These are phyloP conservation scores for Fusarium concolor DNA, from an alignment of 2,329 filamentous ascomycete species.

Conservation along the genomic window DNA sequence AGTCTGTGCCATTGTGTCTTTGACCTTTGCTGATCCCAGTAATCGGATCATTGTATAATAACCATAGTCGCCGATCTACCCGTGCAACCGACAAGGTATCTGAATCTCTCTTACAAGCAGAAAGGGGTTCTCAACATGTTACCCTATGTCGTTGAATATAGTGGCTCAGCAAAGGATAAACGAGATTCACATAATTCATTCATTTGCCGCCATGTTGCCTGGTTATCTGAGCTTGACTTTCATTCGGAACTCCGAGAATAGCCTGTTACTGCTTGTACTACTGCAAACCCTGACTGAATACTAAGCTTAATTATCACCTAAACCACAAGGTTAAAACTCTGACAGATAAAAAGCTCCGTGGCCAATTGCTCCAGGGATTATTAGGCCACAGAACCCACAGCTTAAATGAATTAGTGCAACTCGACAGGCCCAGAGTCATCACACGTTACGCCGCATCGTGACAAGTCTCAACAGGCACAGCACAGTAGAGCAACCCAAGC, in stretches of 20 bases:
- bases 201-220: neutral
- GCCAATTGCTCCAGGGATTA: neutral
- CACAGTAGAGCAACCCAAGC: slow-evolving; percentile 3
- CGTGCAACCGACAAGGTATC: slow-evolving; percentile 7
- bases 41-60: neutral
- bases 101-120: neutral
- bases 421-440: slow-evolving; percentile 21
- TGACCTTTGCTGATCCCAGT: neutral
- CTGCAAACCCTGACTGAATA: slow-evolving; percentile 1
- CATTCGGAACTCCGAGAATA: neutral
- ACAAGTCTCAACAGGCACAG: slow-evolving; percentile 19
- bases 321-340: neutral
- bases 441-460: slow-evolving; percentile 27
- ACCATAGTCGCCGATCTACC: slow-evolving; percentile 29
- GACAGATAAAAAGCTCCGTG: neutral
- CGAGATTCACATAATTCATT: neutral
- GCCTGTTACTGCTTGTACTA: neutral
- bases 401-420: slow-evolving; percentile 11
- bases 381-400: neutral
- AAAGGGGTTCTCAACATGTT: neutral
- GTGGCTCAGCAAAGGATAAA: neutral
- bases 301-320: slow-evolving; percentile 23
- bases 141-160: neutral
- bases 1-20: neutral
- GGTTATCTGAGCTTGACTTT: neutral